These are phyloP conservation scores for Coniochaeta sp. DNA, from an alignment of 2,329 filamentous ascomycete genomes.

Conservation along the genomic window DNA sequence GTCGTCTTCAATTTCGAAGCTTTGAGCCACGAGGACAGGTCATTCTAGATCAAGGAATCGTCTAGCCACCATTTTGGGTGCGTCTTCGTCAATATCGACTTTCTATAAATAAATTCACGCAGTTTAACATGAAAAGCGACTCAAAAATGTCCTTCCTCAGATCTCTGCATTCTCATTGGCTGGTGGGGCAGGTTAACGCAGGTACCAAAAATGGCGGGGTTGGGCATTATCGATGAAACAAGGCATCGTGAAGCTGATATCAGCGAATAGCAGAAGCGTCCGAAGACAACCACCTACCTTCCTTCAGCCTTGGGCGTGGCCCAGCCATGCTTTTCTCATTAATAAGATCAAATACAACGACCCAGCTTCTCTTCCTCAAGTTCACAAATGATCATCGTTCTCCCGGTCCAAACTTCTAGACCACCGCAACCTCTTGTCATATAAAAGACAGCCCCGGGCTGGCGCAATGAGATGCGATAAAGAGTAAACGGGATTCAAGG, in stretches of 20 bases:
- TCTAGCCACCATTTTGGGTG: too few relatives aligned
- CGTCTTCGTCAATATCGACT: too few relatives aligned
- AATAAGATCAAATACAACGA: neutral
- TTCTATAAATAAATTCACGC: too few relatives aligned
- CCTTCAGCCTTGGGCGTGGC: neutral
- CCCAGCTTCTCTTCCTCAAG: neutral
- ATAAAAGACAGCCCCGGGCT: neutral
- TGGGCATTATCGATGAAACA: neutral
- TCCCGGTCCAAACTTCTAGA: too few relatives aligned
- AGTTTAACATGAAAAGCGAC: too few relatives aligned
- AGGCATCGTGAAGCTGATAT: neutral
- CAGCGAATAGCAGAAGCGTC: neutral
- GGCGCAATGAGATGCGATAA: neutral
- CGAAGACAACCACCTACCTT: neutral
- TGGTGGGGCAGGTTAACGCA: neutral
- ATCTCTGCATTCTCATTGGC: neutral
- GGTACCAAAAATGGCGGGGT: conserved; percentile 1
- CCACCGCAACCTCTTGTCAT: too few relatives aligned
- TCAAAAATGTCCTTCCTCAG: neutral
- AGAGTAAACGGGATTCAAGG: neutral
- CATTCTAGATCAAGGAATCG: too few relatives aligned
- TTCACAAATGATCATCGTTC: too few relatives aligned
- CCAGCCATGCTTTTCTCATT: neutral
- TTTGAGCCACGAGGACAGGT: too few relatives aligned
- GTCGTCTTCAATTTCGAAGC: too few relatives aligned